phyloP scores from a whole-genome alignment of 176 grass and related monocot genomes.

The Calamus simplicifolius region DNA sequence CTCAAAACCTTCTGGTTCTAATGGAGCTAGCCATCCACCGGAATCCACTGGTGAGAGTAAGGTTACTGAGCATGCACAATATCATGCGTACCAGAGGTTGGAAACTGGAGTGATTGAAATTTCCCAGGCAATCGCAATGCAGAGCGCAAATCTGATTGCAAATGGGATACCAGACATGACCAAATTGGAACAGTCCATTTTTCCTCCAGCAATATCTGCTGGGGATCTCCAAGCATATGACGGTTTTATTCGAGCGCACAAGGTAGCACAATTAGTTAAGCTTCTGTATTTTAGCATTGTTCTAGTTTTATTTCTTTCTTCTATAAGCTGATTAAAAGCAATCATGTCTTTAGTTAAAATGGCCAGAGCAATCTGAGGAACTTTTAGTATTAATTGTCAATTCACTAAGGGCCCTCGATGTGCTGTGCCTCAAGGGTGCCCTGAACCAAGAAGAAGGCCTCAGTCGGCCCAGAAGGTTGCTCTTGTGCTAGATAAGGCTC shows the following conservation, averaged over 20 bases:
- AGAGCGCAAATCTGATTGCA: constrained; percentile 31
- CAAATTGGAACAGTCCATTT: constrained; percentile 30
- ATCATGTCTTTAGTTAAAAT: constrained; percentile 59
- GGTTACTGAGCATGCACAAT: constrained; percentile 26
- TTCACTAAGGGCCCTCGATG: constrained; percentile 67
- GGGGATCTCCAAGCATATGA: constrained; percentile 42
- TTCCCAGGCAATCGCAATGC: constrained; percentile 18
- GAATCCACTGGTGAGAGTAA: constrained; percentile 38
- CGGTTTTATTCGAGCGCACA: constrained; percentile 28
- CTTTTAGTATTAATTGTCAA: constrained; percentile 81
- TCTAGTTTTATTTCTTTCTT: constrained; percentile 20
- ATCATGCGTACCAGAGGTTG: constrained; percentile 28
- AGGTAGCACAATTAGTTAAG: constrained; percentile 23
- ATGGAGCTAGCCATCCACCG: constrained; percentile 43
- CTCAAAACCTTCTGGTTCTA: constrained; percentile 50
- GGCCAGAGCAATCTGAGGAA: constrained; percentile 80
- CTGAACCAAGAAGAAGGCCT: constrained; percentile 54
- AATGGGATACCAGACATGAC: constrained; percentile 27
- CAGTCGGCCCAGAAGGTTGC: constrained; percentile 68
- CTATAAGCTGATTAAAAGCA: constrained; percentile 1
- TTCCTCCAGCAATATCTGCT: constrained; percentile 29
- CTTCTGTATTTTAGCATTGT: constrained; percentile 1
- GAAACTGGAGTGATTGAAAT: constrained; percentile 34
- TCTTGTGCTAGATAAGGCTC: constrained; percentile 73
- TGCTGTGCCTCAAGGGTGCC: constrained; percentile 61